phyloP scores from a whole-genome alignment of 139 green algal genomes.

The Spirogloea muscicola region DNA sequence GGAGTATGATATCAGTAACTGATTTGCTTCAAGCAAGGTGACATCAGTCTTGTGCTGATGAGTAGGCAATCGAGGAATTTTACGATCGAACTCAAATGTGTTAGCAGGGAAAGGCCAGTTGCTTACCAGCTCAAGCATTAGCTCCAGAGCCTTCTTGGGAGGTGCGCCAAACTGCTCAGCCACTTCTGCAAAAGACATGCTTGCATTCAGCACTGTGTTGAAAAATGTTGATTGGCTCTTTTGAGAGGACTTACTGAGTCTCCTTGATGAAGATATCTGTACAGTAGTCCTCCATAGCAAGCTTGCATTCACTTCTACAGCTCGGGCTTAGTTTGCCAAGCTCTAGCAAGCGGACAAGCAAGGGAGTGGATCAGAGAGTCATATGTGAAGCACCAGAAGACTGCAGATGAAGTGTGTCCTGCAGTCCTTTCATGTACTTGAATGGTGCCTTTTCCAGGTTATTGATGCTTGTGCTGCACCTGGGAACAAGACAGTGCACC shows the following conservation, averaged over 20 bases:
- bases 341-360: not conserved
- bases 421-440: no score
- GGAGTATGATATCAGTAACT: not conserved
- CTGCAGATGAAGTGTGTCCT: no score
- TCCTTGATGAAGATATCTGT: not conserved
- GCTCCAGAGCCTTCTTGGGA: constrained; percentile 65
- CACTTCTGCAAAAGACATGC: constrained; percentile 55
- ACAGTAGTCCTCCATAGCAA: not conserved
- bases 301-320: not conserved
- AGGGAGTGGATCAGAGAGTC: not conserved
- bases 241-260: no score
- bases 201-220: not conserved
- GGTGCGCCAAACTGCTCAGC: no score
- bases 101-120: constrained; percentile 74
- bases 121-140: constrained; percentile 82
- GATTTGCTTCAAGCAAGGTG: no score
- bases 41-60: no score
- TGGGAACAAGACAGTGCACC: constrained; percentile 97
- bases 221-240: not conserved
- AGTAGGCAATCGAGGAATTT: no score
- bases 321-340: not conserved
- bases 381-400: no score
- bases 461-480: constrained; percentile 92
- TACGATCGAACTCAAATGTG: not conserved
- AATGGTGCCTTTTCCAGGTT: no score